A percentile compares a stretch with the other conserved stretches of the same genome.
phyloP scores from a whole-genome alignment of 1,139 yeast species.

The Candida tetrigidarum region DNA sequence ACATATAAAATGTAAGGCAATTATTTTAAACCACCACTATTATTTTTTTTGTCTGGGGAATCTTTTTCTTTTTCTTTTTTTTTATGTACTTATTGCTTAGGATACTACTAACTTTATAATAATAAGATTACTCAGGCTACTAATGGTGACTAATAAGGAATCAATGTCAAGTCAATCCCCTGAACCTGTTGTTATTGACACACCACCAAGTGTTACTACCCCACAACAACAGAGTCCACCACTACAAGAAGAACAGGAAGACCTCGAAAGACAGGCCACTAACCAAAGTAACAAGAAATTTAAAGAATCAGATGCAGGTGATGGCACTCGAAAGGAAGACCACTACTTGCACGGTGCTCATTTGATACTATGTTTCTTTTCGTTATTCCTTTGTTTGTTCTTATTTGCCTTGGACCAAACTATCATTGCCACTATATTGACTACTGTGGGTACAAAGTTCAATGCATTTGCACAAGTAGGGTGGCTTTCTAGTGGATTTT shows the following conservation, averaged over 20 bases:
- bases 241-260: slow-evolving; percentile 2
- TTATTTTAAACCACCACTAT: too few relatives aligned
- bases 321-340: slow-evolving; percentile 44
- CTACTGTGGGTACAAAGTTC: slow-evolving; percentile 42
- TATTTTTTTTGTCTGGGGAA: too few relatives aligned
- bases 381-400: slow-evolving; percentile 36
- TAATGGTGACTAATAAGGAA: not conserved
- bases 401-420: slow-evolving; percentile 47
- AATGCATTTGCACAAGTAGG: slow-evolving; percentile 55
- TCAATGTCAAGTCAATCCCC: not conserved
- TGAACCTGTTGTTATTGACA: not conserved
- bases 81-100: not conserved
- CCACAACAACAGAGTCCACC: not conserved
- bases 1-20: too few relatives aligned
- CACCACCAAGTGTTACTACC: not conserved
- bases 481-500: slow-evolving; percentile 65
- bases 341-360: slow-evolving; percentile 37
- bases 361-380: slow-evolving; percentile 29
- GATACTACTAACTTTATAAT: not conserved
- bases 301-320: slow-evolving; percentile 45
- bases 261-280: slow-evolving; percentile 12
- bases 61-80: too few relatives aligned
- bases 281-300: slow-evolving; percentile 16
- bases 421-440: slow-evolving; percentile 40
- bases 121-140: not conserved